Conservation (phyloP, 257 asterid species). For the Nicotiana paniculata region DNA sequence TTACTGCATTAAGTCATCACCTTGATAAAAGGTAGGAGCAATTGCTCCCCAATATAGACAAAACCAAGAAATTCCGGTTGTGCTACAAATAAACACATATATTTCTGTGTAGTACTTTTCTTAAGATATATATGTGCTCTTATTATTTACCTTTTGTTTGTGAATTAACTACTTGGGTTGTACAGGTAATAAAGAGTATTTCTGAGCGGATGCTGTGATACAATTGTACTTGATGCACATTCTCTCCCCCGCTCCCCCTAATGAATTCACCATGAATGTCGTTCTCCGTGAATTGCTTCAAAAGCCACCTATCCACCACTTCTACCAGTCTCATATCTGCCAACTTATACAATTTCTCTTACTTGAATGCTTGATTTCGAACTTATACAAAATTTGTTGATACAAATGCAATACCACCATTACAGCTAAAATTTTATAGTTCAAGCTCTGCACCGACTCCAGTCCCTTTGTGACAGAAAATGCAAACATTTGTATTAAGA, state of each 20-base stretch:
- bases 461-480: background rate
- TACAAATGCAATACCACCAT: background rate
- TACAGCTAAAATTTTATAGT: background rate
- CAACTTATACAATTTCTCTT: background rate
- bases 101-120: background rate
- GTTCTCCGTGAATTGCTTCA: background rate
- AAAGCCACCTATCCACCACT: background rate
- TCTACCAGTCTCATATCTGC: background rate
- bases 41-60: background rate
- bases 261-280: background rate
- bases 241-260: background rate
- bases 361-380: background rate
- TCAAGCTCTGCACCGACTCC: background rate
- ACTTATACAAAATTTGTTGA: background rate
- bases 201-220: background rate
- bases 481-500: background rate
- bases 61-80: background rate
- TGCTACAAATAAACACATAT: background rate
- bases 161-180: background rate
- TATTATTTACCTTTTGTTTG: background rate
- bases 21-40: background rate
- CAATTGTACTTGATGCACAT: background rate
- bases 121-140: too few species aligned
- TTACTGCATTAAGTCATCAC: background rate
- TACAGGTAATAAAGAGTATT: background rate